Evolutionary conservation across 2,329 filamentous ascomycete genomes (phyloP).

Genomic region (Colletotrichum chrysophilum): DNA sequence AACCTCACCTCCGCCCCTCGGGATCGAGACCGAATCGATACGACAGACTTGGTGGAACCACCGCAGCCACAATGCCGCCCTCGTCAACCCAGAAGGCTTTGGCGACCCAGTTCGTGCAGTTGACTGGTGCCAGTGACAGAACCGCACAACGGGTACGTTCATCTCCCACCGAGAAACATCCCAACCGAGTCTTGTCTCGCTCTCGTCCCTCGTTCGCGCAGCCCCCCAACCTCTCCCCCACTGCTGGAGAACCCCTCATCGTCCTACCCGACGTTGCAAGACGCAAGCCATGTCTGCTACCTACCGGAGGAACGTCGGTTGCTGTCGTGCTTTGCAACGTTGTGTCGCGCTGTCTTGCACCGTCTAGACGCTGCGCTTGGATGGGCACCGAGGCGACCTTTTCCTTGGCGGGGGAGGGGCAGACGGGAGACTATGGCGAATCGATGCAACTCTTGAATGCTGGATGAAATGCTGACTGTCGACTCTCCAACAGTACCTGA

Average conservation of each 20-base stretch:
- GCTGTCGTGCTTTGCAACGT: not conserved
- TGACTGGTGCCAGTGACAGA: constrained; percentile 50
- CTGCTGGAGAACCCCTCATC: not conserved
- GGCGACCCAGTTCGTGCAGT: constrained; percentile 44
- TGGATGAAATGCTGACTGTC: constrained; percentile 16
- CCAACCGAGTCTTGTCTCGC: not conserved
- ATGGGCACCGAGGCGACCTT: not conserved
- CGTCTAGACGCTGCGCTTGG: not conserved
- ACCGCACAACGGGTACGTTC: constrained; percentile 49
- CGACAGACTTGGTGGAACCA: not conserved
- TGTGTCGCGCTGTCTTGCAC: not conserved
- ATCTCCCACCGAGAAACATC: not conserved
- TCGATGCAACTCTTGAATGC: not conserved
- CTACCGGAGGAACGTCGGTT: constrained; percentile 2
- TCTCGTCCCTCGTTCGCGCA: not conserved
- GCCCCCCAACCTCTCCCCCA: not conserved
- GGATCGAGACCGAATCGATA: not conserved
- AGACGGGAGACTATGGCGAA: not conserved
- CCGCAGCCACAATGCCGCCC: constrained; percentile 37
- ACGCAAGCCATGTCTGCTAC: not conserved
- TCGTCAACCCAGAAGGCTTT: constrained; percentile 44
- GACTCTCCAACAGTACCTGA: constrained; percentile 46
- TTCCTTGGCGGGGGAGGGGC: not conserved
- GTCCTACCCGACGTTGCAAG: not conserved
- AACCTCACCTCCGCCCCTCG: not conserved